Base-by-base conservation (phyloP, 2,329 filamentous ascomycete genomes). In the Penicillium vulpinum region DNA sequence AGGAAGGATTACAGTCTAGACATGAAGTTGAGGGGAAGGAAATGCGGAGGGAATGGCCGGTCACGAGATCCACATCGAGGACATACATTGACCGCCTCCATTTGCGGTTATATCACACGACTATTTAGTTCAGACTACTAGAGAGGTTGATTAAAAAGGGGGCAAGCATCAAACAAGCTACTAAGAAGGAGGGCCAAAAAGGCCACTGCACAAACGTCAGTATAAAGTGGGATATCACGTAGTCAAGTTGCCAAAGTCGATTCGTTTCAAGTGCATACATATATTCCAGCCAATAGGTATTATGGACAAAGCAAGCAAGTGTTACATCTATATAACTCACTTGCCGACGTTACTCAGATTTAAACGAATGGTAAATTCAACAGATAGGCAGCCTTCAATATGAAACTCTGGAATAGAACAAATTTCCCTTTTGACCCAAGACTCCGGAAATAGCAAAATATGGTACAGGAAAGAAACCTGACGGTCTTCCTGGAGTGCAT, bases 371-470 rank as follows among this genome's bases (percentile, higher is more conserved):
- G 29, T 55, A 55, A 22, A 55, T 55, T 51, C 52, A 51, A 44
- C 48, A 56, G 35, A 50, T 50, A 54, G 62, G 62, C 58, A 61
- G 58, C 62, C 62, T 60, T 58, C 58, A 60, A 65, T 56, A 48
- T 56, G 58, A 64, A 63, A 66, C 58, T 61, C 63, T 65, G 61
- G 66, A 65, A 67, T 65, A 63, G 55, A 64, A 70, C 54, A 52
- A 52, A 56, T 56, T 69, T 67, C 65, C 67, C 68, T 72, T 73
- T 75, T 73, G 70, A 70, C 69, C 69, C 73, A 71, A 64, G 70
- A 77, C 74, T 76, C 74, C 74, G 59, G 65, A 63, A 63, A 62
- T 55, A 61, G 62, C 62, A 68, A 67, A 62, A 65, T 76, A 77
- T 76, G 70, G 67, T 76, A 77, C 74, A 77, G 71, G 69, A 72